Base-by-base conservation (phyloP, 306 rosid species). In the Potentilla sterilis region DNA sequence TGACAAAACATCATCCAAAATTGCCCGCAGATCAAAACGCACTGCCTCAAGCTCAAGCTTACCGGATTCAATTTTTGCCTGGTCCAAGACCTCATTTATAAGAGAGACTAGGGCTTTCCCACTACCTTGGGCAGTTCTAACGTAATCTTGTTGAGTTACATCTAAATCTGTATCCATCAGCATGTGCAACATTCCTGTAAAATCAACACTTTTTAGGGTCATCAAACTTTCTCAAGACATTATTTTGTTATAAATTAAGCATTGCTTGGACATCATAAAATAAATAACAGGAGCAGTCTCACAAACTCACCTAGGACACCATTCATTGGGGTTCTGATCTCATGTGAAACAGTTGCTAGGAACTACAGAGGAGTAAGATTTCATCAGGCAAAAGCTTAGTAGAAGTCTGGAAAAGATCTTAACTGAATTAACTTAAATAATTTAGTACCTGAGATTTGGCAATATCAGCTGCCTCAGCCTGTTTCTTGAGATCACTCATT, bases 241-340 rank as follows among this genome's bases (percentile, higher is more conserved):
- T 34, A 21, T 12, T 73, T 69, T 16, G 10, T 34, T 67, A 66
- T 57, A 66, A 69, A 28, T 28, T 32, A 38, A 38, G 72, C 46
- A 75, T 18, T 75, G 35, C 64, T 28, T 18, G 44, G 80, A 63
- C 77, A 9, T 21, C 59, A 59, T 12, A 13, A 67, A 69, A 74
- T 63, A 68, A 54, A 11, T 64, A 46, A 28, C 16, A 2, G 68
- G 38, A 49, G 44, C 46, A 57, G 42, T 63, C 22, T 42, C 69
- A 55, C 77, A 47, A 43, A 76, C 97, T 88, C 85, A 95, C 99
- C 99, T 32, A 95, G 89, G 80, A 95, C 97, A 73, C 99, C 99
- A 62, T 92, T 95, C 99, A 95, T 95, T 58, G 99, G 99, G 37
- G 99, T 92, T 82, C 99, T 86, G 87, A 95, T 95, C 87, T 95